Conservation (phyloP, 2,329 filamentous ascomycete species). For the Penicillium digitatum region DNA sequence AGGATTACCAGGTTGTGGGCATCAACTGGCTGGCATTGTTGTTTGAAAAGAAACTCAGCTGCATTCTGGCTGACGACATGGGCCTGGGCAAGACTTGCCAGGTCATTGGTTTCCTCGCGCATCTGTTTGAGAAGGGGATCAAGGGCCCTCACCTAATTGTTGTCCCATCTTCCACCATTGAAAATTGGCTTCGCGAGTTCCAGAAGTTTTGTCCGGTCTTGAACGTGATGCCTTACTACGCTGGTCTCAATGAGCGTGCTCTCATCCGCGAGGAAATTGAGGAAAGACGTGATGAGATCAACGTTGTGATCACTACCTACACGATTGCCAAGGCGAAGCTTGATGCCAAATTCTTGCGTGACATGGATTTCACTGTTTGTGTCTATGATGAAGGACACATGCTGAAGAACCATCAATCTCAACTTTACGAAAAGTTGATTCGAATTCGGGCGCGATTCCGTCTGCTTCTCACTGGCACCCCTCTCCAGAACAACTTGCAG, state of each 20-base stretch:
- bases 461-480: conserved; percentile 83
- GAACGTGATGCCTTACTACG: conserved; percentile 69
- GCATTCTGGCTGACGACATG: conserved; percentile 97
- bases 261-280: conserved; percentile 65
- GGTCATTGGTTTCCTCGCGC: conserved; percentile 84
- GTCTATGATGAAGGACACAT: conserved; percentile 95
- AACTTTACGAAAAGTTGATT: conserved; percentile 74
- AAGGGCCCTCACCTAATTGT: conserved; percentile 78
- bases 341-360: conserved; percentile 62
- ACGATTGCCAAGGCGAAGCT: conserved; percentile 59
- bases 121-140: conserved; percentile 66
- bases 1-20: conserved; percentile 90
- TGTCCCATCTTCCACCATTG: conserved; percentile 86
- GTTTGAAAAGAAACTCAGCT: conserved; percentile 73
- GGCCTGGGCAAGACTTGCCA: conserved; percentile 93
- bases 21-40: conserved; percentile 91
- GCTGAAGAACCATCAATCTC: conserved; percentile 81
- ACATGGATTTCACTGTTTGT: conserved; percentile 55
- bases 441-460: conserved; percentile 77
- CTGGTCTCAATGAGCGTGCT: conserved; percentile 62
- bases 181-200: conserved; percentile 95
- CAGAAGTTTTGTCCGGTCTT: conserved; percentile 76
- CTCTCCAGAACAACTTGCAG: conserved; percentile 91
- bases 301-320: conserved; percentile 70
- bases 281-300: conserved; percentile 60